phyloP scores from a whole-genome alignment of 2,329 filamentous ascomycete species.

The Epichloe festucae region DNA sequence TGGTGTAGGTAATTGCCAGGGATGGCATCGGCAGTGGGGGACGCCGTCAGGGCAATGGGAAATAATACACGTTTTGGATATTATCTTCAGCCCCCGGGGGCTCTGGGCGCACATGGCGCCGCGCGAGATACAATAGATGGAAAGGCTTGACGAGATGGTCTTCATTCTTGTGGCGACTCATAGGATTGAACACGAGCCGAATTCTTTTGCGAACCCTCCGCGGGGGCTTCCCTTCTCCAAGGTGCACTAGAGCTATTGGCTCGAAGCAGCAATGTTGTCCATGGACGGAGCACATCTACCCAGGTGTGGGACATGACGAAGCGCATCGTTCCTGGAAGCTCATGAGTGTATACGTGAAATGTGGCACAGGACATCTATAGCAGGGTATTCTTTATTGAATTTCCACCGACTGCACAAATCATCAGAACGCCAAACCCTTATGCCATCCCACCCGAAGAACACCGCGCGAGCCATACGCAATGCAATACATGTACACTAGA shows the following conservation, averaged over 20 bases:
- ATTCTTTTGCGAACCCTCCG: no score
- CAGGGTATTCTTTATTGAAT: neutral
- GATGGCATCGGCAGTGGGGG: neutral
- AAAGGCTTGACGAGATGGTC: no score
- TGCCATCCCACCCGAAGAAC: neutral
- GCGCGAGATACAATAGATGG: no score
- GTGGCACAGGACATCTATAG: neutral
- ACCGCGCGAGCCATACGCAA: neutral
- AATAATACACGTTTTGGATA: neutral
- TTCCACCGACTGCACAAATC: neutral
- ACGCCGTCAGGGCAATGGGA: neutral
- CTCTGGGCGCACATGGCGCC: no score
- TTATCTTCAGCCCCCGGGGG: no score
- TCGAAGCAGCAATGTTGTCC: no score
- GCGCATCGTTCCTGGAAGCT: no score
- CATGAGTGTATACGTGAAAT: neutral
- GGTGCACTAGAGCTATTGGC: no score
- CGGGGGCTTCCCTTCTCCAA: no score
- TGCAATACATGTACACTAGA: neutral
- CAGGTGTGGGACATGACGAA: no score
- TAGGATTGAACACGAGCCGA: no score
- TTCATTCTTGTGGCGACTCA: no score
- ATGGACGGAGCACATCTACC: neutral
- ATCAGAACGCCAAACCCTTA: neutral
- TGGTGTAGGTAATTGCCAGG: neutral